These are phyloP conservation scores for Picea abies DNA, from an alignment of 83 land plant species.

Conservation along the genomic window DNA sequence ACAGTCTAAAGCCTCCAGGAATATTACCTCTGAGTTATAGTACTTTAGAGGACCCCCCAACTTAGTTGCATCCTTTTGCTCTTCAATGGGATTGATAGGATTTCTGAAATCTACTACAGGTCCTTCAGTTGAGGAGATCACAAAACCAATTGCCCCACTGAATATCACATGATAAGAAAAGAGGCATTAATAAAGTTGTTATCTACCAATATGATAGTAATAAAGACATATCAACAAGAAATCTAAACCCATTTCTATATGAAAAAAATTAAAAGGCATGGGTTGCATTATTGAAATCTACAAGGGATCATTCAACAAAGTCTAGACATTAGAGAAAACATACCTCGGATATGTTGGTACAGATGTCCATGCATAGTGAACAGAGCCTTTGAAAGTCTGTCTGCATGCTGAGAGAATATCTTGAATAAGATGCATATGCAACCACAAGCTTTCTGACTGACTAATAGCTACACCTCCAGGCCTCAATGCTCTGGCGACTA, in stretches of 20 bases:
- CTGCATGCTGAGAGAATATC: conserved; percentile 83
- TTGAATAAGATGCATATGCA: conserved; percentile 93
- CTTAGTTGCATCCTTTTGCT: conserved; percentile 24
- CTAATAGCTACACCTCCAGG: conserved; percentile 98
- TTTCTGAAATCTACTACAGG: conserved; percentile 85
- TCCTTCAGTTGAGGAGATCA: conserved; percentile 97
- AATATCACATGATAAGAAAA: conserved; percentile 11
- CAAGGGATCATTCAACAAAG: background rate
- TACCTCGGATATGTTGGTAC: conserved; percentile 98
- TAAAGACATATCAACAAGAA: background rate
- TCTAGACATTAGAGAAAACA: background rate
- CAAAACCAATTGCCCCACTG: conserved; percentile 98
- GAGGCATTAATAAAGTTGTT: background rate
- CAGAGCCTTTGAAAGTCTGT: conserved; percentile 93
- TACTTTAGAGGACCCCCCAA: conserved; percentile 72
- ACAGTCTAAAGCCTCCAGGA: background rate
- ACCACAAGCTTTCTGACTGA: conserved; percentile 98
- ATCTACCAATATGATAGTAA: too few relatives aligned
- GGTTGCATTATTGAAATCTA: too few relatives aligned
- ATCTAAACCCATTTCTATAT: background rate
- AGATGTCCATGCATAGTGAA: conserved; percentile 98
- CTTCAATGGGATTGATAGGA: conserved; percentile 75
- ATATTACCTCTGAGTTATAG: conserved; percentile 85
- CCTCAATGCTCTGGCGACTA: conserved; percentile 84
- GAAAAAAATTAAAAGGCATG: too few relatives aligned